phyloP scores from a whole-genome alignment of 1,284 basidiomycete species.

The Tremellales sp. region DNA sequence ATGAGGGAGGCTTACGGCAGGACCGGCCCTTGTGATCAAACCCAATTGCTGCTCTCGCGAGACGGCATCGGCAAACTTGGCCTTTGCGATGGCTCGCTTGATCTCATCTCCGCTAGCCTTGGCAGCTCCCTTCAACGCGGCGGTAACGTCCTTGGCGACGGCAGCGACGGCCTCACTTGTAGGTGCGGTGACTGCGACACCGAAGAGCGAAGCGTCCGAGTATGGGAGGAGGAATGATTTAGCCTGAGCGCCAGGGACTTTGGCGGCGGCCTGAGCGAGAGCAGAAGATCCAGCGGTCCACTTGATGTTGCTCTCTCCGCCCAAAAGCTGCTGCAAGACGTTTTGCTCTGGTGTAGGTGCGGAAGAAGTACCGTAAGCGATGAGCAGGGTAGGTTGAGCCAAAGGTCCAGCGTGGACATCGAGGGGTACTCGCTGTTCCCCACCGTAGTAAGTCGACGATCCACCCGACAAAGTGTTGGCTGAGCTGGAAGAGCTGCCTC shows the following conservation, averaged over 20 bases:
- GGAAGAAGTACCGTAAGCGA: constrained; percentile 70
- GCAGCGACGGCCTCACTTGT: constrained; percentile 49
- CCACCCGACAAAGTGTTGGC: constrained; percentile 30
- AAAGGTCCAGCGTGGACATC: constrained; percentile 56
- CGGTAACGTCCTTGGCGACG: constrained; percentile 59
- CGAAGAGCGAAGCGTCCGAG: constrained; percentile 82
- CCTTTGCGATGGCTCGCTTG: constrained; percentile 75
- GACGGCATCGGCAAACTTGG: constrained; percentile 74
- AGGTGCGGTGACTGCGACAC: constrained; percentile 59
- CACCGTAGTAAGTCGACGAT: constrained; percentile 68
- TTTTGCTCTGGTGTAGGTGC: constrained; percentile 63
- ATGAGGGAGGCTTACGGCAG: constrained; percentile 11
- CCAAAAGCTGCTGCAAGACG: constrained; percentile 70
- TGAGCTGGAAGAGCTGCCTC: constrained; percentile 26
- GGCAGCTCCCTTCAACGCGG: constrained; percentile 62
- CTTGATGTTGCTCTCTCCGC: constrained; percentile 70
- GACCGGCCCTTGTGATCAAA: constrained; percentile 57
- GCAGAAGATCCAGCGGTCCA: constrained; percentile 74
- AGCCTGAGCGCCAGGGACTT: constrained; percentile 53
- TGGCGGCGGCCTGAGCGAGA: constrained; percentile 54
- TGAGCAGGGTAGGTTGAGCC: constrained; percentile 64
- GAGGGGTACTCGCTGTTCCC: constrained; percentile 65
- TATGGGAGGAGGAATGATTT: constrained; percentile 75
- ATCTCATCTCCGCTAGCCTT: constrained; percentile 60
- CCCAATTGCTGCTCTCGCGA: constrained; percentile 67